Evolutionary conservation across 2,329 filamentous ascomycete species (phyloP).

Genomic region (Annulohypoxylon truncatum): DNA sequence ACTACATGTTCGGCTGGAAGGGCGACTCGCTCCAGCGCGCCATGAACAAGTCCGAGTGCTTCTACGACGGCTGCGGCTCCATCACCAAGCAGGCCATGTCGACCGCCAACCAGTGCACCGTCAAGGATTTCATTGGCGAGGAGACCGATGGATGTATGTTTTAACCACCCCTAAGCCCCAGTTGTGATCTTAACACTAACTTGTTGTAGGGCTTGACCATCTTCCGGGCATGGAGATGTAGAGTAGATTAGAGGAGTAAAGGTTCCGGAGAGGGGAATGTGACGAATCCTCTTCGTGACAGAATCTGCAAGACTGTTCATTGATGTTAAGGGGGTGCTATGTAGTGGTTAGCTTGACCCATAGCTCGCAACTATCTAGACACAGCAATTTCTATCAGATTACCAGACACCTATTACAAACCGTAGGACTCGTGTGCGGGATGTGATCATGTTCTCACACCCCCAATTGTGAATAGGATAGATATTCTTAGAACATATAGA

Average conservation of each 20-base stretch:
- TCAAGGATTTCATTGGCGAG: conserved; percentile 48
- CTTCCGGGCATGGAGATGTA: conserved; percentile 42
- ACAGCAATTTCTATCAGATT: background rate
- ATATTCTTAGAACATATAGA: no score
- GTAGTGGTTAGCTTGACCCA: background rate
- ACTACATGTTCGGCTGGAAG: conserved; percentile 42
- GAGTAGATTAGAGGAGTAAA: background rate
- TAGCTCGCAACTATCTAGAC: background rate
- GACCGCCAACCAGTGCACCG: conserved; percentile 48
- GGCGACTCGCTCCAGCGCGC: conserved; percentile 51
- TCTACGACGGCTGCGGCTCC: conserved; percentile 52
- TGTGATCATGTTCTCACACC: background rate
- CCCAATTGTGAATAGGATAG: no score
- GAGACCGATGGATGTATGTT: conserved; percentile 50
- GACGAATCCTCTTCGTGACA: background rate
- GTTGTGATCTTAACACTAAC: conserved; percentile 19
- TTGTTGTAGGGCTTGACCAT: conserved; percentile 38
- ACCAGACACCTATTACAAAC: background rate
- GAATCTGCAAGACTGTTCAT: background rate
- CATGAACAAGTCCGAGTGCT: conserved; percentile 56
- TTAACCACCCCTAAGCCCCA: background rate
- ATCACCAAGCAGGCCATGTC: conserved; percentile 51
- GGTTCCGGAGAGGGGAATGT: background rate
- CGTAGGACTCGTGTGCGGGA: background rate
- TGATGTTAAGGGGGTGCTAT: background rate